Base-by-base conservation (phyloP, 1,139 yeast genomes). In the Eremothecium coryli region DNA sequence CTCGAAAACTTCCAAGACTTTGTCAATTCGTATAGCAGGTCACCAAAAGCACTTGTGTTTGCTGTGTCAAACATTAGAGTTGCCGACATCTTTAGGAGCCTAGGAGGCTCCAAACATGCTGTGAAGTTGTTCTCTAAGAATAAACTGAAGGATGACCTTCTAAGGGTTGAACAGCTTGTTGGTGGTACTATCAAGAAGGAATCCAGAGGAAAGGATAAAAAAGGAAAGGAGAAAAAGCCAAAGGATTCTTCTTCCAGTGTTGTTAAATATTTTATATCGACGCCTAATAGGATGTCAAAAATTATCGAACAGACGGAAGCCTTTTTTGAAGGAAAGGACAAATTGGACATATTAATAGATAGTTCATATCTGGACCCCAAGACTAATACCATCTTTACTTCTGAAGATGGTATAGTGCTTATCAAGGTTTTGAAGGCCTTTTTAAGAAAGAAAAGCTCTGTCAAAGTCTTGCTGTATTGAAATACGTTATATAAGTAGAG, bases 51-150 rank as follows among this genome's bases (percentile, higher is more conserved):
- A 2, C 40, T 56, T 6, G 39, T 56, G 2, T 38, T 56, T 16
- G 46, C 55, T 3, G 41, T 50, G 43, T 51, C 61, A 3, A 56
- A 56, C 36, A 46, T 56, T 23, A 44, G 61, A 38, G 60, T 56
- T 7, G 61, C 61, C 1, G 60, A 56, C 36, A 43, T 56, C 2
- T 50, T 43, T 26, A 67, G 70, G 44, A 65, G 65, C 18, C 48
- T 76, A 22, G 60, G 66, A 3, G 80, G 79, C 3, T 66, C 76
- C 2, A 49, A 48, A 32, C 39, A 38, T 26, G 70, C 79, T 7
- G 47, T 76, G 23, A 77, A 77, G 49, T 47, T 77, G 33, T 77
- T 77, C 49, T 71, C 73, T 40, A 77, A 77, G 53, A 77, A 75
- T 49, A 76, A 76, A 46, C 51, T 77, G 32, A 65, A 66, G 23